A percentile compares a stretch with the other conserved stretches of the same genome.
Evolutionary conservation across 164 flowering plant species (phyloP).

Genomic region (Kingdonia uniflora): DNA sequence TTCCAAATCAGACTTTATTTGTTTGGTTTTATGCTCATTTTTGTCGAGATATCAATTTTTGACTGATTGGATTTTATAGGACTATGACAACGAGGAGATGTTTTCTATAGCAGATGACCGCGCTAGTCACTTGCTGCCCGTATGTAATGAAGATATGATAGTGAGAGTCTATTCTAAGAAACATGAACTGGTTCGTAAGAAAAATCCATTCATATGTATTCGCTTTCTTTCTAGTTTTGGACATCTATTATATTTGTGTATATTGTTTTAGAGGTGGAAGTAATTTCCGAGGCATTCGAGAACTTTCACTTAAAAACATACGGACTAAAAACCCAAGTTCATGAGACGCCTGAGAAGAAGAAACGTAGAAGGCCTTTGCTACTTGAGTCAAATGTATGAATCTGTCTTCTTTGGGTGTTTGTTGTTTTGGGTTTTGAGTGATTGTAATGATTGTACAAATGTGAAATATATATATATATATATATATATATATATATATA

Average conservation of each 20-base stretch:
- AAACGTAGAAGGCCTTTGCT: slow-evolving; percentile 16
- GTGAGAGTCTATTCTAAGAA: slow-evolving; percentile 69
- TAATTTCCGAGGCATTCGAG: slow-evolving; percentile 69
- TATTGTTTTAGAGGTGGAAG: slow-evolving; percentile 40
- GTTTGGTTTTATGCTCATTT: not conserved
- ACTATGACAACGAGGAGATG: slow-evolving; percentile 43
- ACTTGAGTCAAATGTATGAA: too few relatives aligned
- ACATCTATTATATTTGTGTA: not conserved
- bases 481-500: too few relatives aligned
- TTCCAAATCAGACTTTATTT: too few relatives aligned
- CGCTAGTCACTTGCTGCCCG: slow-evolving; percentile 58
- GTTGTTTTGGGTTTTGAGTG: too few relatives aligned
- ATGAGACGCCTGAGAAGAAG: slow-evolving; percentile 79
- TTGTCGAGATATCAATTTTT: not conserved
- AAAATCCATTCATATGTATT: not conserved
- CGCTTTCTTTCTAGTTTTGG: not conserved
- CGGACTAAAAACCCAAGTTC: slow-evolving; percentile 64
- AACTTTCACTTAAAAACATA: slow-evolving; percentile 65
- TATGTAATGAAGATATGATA: slow-evolving; percentile 45
- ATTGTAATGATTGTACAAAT: too few relatives aligned
- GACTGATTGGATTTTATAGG: slow-evolving; percentile 27
- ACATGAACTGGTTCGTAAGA: slow-evolving; percentile 47
- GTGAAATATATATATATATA: too few relatives aligned
- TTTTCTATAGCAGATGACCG: slow-evolving; percentile 33
- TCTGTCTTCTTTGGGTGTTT: too few relatives aligned